Evolutionary conservation across 139 green algal genomes (phyloP).

Genomic region (Volvox africanus): DNA sequence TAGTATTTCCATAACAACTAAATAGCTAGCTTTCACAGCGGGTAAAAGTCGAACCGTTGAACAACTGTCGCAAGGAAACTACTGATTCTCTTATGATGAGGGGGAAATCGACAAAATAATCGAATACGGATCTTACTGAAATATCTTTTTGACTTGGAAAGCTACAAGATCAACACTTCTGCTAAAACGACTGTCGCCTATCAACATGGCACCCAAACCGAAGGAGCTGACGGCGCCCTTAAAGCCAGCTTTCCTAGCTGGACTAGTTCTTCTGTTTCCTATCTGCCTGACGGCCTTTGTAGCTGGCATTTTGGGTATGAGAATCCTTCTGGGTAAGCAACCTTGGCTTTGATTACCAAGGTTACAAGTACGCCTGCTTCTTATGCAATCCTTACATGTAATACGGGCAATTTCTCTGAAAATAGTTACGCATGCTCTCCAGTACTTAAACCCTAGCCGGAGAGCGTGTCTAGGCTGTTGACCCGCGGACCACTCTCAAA

Average conservation of each 20-base stretch:
- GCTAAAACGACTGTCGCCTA: not conserved
- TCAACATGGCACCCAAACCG: not conserved
- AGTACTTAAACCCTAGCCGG: not conserved
- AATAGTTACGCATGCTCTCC: not conserved
- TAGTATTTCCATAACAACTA: no score
- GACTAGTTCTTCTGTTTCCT: not conserved
- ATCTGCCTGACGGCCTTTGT: constrained; percentile 32
- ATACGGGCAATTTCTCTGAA: not conserved
- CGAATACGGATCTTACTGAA: not conserved
- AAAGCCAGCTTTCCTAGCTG: not conserved
- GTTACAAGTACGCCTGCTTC: not conserved
- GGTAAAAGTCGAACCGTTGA: no score
- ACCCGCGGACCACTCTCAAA: no score
- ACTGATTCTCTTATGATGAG: not conserved
- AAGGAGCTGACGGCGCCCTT: not conserved
- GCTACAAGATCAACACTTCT: not conserved
- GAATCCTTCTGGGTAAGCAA: constrained; percentile 42
- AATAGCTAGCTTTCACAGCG: no score
- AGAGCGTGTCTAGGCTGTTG: not conserved
- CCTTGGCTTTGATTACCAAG: not conserved
- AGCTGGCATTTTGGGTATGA: constrained; percentile 31
- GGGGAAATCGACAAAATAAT: not conserved
- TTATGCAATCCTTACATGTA: not conserved
- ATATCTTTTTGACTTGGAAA: not conserved
- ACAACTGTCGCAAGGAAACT: not conserved